phyloP scores from a whole-genome alignment of 179 eudicot genomes.

The Nepenthes alata region DNA sequence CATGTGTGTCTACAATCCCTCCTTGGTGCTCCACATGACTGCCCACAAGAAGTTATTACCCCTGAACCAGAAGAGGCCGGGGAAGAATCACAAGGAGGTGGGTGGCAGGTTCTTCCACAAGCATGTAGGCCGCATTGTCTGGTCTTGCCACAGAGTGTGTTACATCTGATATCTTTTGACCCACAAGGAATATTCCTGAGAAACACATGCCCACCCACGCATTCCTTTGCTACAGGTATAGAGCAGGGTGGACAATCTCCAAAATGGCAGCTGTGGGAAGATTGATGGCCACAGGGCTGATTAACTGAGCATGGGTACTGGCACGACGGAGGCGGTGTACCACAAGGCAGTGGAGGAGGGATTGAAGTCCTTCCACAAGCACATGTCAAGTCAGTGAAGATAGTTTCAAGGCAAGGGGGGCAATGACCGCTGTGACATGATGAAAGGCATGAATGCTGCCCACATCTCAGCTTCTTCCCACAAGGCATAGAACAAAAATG shows the following conservation, averaged over 20 bases:
- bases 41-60: constrained; percentile 59
- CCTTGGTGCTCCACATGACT: constrained; percentile 90
- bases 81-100: constrained; percentile 64
- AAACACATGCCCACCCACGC: constrained; percentile 84
- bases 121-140: constrained; percentile 89
- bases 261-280: constrained; percentile 89
- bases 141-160: constrained; percentile 71
- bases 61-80: constrained; percentile 23
- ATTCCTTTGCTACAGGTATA: constrained; percentile 77
- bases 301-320: constrained; percentile 69
- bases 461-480: constrained; percentile 89
- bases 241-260: constrained; percentile 95
- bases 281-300: constrained; percentile 88
- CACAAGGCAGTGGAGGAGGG: constrained; percentile 91
- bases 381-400: constrained; percentile 77
- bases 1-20: constrained; percentile 91
- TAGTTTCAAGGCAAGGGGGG: constrained; percentile 91
- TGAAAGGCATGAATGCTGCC: constrained; percentile 74
- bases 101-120: constrained; percentile 80
- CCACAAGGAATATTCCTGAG: constrained; percentile 92
- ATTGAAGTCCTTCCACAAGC: constrained; percentile 88
- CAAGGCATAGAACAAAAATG: constrained; percentile 85
- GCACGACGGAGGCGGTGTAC: constrained; percentile 86
- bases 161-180: constrained; percentile 81
- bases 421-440: constrained; percentile 95